A percentile compares a stretch with the other conserved stretches of the same genome.
Evolutionary conservation across 768 basidiomycete genomes (phyloP).

Genomic region (Chalciporus sphaerocephalus): DNA sequence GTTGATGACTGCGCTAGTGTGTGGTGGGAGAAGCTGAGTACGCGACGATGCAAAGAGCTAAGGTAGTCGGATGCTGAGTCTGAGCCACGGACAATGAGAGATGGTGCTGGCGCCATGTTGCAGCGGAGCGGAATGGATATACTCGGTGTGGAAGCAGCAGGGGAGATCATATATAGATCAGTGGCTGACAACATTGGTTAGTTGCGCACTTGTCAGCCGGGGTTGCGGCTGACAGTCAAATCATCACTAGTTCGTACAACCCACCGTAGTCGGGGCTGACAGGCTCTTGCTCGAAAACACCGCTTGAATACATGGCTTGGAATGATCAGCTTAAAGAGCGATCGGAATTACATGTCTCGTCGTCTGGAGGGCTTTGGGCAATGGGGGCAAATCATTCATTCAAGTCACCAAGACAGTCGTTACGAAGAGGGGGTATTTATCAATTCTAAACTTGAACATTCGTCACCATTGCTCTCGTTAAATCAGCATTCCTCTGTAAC

Average conservation of each 20-base stretch:
- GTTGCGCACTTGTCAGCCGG: slow-evolving; percentile 13
- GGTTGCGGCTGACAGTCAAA: slow-evolving; percentile 19
- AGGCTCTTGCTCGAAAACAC: not conserved
- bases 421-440: not conserved
- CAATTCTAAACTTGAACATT: not conserved
- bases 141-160: not conserved
- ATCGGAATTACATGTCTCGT: not conserved
- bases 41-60: slow-evolving; percentile 17
- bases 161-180: slow-evolving; percentile 22
- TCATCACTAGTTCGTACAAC: too few species aligned
- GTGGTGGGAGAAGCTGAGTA: slow-evolving; percentile 3
- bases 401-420: not conserved
- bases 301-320: too few species aligned
- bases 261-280: too few species aligned
- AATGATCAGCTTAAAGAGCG: not conserved
- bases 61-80: slow-evolving; percentile 1
- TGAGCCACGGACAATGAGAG: slow-evolving; percentile 1
- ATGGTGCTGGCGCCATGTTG: slow-evolving; percentile 23
- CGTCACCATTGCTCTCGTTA: slow-evolving; percentile 28
- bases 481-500: slow-evolving; percentile 43
- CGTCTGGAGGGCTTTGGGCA: too few species aligned
- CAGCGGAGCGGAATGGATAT: not conserved
- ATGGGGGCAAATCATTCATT: not conserved
- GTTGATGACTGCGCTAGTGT: not conserved
- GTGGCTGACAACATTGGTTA: slow-evolving; percentile 23